Percentiles rank a stretch among this genome's conserved stretches.
These are phyloP conservation scores for Aureobasidium pullulans DNA, from an alignment of 2,329 filamentous ascomycete species.

Conservation along the genomic window DNA sequence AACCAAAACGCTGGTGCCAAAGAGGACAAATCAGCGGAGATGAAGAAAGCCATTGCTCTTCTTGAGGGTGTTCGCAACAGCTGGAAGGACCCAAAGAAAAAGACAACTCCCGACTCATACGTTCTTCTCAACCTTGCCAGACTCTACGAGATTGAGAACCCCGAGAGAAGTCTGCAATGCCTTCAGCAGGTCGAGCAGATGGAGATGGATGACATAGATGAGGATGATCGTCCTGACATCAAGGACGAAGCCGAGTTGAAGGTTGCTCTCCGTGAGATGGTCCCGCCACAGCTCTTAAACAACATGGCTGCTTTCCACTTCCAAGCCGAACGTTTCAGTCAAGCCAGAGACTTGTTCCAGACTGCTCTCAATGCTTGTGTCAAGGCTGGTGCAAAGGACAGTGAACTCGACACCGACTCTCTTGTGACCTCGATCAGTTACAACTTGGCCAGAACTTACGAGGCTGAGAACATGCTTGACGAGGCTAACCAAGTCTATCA, in stretches of 20 bases:
- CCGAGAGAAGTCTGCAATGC: slow-evolving; percentile 88
- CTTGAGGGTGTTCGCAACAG: slow-evolving; percentile 76
- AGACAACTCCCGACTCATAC: slow-evolving; percentile 69
- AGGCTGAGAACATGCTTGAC: slow-evolving; percentile 71
- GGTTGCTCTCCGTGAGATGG: slow-evolving; percentile 60
- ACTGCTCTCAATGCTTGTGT: slow-evolving; percentile 84
- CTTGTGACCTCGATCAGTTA: slow-evolving; percentile 94
- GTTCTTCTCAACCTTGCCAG: slow-evolving; percentile 87
- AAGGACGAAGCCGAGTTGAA: slow-evolving; percentile 29
- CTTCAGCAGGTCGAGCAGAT: slow-evolving; percentile 87
- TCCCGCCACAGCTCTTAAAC: slow-evolving; percentile 88
- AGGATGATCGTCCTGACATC: slow-evolving; percentile 55
- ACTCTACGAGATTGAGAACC: slow-evolving; percentile 76
- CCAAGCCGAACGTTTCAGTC: slow-evolving; percentile 71
- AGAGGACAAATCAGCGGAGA: slow-evolving; percentile 80
- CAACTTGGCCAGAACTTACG: slow-evolving; percentile 89
- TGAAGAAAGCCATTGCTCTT: slow-evolving; percentile 77
- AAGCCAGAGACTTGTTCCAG: slow-evolving; percentile 82
- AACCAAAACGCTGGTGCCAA: slow-evolving; percentile 63
- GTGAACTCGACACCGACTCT: slow-evolving; percentile 73
- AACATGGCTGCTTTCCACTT: slow-evolving; percentile 97
- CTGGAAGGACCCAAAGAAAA: slow-evolving; percentile 92
- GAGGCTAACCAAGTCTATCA: slow-evolving; percentile 87
- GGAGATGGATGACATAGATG: slow-evolving; percentile 70
- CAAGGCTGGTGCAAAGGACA: slow-evolving; percentile 65